Evolutionary conservation across 148 eudicot species (phyloP).

Genomic region (Rhododendron mucronatum): DNA sequence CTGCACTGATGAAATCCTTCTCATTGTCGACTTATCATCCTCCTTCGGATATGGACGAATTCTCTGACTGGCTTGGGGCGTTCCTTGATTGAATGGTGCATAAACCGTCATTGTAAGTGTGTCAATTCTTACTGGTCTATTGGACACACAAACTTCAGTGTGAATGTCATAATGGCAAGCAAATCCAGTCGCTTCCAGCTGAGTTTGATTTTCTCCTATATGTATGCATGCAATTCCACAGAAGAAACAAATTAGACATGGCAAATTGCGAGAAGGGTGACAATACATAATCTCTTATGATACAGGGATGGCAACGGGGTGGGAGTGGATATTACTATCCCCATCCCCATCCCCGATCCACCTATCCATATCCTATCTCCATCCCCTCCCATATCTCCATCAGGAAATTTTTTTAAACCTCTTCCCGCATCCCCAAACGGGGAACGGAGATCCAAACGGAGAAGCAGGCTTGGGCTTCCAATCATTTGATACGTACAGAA

Average conservation of each 20-base stretch:
- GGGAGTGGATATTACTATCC: too few relatives aligned
- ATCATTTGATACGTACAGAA: too few relatives aligned
- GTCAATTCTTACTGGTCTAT: slow-evolving; percentile 24
- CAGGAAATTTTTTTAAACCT: too few relatives aligned
- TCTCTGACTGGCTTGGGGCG: not conserved
- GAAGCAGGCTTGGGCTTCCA: too few relatives aligned
- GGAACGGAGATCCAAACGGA: too few relatives aligned
- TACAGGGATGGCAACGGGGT: too few relatives aligned
- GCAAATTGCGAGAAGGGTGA: not conserved
- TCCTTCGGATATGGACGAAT: slow-evolving; percentile 46
- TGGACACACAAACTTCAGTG: slow-evolving; percentile 29
- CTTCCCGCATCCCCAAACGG: too few relatives aligned
- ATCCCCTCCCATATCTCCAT: too few relatives aligned
- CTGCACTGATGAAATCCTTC: slow-evolving; percentile 31
- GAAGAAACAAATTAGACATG: not conserved
- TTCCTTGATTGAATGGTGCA: slow-evolving; percentile 13
- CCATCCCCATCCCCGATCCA: too few relatives aligned
- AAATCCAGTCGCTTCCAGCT: slow-evolving; percentile 29
- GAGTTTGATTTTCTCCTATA: slow-evolving; percentile 24
- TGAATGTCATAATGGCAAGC: slow-evolving; percentile 25
- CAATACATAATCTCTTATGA: not conserved
- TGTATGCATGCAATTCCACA: not conserved
- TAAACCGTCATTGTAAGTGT: slow-evolving; percentile 16
- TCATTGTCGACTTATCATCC: slow-evolving; percentile 26
- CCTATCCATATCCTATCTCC: too few relatives aligned